Base-by-base conservation (phyloP, 495 filamentous ascomycete species). In the Bryoglossum gracile region DNA sequence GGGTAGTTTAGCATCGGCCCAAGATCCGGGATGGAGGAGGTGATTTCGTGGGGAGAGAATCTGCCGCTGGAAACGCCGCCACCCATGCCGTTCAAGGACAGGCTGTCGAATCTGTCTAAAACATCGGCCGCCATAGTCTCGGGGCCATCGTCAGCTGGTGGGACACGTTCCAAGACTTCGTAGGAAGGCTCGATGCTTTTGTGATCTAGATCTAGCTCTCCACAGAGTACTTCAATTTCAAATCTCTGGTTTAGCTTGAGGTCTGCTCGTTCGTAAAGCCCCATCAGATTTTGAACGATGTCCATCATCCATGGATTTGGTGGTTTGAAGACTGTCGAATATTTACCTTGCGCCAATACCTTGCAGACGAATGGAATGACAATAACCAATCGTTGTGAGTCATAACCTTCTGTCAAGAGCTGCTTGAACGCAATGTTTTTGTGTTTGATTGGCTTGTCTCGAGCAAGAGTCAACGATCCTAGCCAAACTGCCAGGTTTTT, bases 251-350 rank as follows among this genome's bases (percentile, higher is more conserved):
- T 95, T 33, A 96, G 74, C 62, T 95, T 97, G 35, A 97, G 65
- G 54, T 95, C 89, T n/a, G 86, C 87, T 58, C 80, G 83, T 51
- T 94, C 81, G 53, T 97, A 97, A 13, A 99, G 76, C 54, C 97
- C 92, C 43, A 92, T 82, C 40, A 99, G 73, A 11, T 95, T 68
- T 33, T 83, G 75, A 44, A 97, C 73, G 30, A 96, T 87, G 48
- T 97, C 92, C 87, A 96, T 91, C 48, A 94, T 52, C 92, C 92
- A 99, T 8, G 92, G 92, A 60, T 96, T 97, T 10, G 92, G 91
- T 8, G 92, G 89, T 53, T 79, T 86, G 69, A 97, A 97, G 11
- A 97, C 83, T 10, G 79, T 87, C 1, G 94, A 97, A 32, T 75
- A 76, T n/a, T 75, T 77, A 3, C 85, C 89, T 62, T 94, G 86